Evolutionary conservation across 805 yeast genomes (phyloP).

Genomic region (Ogataea siamensis): DNA sequence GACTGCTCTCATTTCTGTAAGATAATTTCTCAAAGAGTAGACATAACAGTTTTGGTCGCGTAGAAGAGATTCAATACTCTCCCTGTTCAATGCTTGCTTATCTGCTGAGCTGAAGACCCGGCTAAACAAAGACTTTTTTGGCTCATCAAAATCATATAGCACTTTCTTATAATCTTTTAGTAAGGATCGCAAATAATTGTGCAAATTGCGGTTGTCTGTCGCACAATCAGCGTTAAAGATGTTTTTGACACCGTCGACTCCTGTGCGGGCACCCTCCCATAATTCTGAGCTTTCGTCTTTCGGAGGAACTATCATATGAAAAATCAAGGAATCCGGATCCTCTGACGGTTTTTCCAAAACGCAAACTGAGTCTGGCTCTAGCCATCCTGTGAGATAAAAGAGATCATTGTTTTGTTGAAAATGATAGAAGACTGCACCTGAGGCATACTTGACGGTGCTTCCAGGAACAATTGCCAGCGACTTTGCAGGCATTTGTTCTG

Average conservation of each 20-base stretch:
- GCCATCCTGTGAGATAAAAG: conserved; percentile 86
- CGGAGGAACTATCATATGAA: conserved; percentile 85
- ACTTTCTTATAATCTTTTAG: conserved; percentile 49
- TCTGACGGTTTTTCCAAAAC: conserved; percentile 60
- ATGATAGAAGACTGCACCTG: conserved; percentile 88
- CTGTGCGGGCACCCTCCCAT: conserved; percentile 96
- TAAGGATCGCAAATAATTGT: conserved; percentile 44
- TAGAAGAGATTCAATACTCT: conserved; percentile 28
- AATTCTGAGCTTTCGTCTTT: conserved; percentile 73
- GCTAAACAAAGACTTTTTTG: conserved; percentile 18
- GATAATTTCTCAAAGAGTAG: conserved; percentile 40
- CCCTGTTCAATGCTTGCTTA: conserved; percentile 15
- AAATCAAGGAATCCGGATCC: conserved; percentile 50
- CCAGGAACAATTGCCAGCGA: conserved; percentile 78
- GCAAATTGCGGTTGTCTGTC: conserved; percentile 46
- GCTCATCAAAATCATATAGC: conserved; percentile 47
- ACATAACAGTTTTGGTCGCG: conserved; percentile 37
- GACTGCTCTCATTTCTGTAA: conserved; percentile 56
- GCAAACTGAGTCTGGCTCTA: conserved; percentile 79
- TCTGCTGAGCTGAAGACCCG: conserved; percentile 21
- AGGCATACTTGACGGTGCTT: conserved; percentile 66
- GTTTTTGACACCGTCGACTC: conserved; percentile 75
- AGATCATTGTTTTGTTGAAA: conserved; percentile 92
- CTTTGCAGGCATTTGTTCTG: conserved; percentile 53
- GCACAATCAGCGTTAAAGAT: conserved; percentile 86